These are phyloP conservation scores for Rhynchospora tenuis DNA, from an alignment of 176 grass and related monocot genomes.

Conservation along the genomic window DNA sequence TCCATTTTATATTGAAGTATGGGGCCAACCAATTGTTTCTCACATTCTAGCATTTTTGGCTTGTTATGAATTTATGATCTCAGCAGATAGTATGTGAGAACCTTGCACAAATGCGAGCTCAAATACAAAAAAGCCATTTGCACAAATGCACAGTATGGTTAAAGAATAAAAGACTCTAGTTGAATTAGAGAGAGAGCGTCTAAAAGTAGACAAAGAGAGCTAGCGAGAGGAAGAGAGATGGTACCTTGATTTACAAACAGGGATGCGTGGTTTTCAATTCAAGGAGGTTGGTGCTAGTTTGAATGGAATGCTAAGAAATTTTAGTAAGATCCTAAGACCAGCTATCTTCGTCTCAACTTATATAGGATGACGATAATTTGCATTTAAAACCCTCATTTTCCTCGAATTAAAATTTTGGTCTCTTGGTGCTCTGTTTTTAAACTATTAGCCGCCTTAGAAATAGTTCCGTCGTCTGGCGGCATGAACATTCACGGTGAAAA, in stretches of 20 bases:
- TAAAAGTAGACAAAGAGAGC: neutral
- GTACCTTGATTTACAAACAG: slow-evolving; percentile 8
- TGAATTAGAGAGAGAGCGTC: neutral
- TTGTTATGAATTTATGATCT: neutral
- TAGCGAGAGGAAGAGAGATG: neutral
- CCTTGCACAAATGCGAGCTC: neutral
- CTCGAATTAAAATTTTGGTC: neutral
- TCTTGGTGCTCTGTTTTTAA: neutral
- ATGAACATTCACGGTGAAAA: neutral
- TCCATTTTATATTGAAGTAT: too few relatives aligned
- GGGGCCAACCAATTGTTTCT: too few relatives aligned
- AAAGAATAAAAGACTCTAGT: neutral
- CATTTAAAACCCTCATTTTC: neutral
- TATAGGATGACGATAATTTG: neutral
- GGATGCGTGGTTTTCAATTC: neutral
- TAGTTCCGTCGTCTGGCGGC: slow-evolving; percentile 6
- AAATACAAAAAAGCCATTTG: neutral
- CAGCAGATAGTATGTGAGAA: neutral
- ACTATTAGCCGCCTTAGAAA: neutral
- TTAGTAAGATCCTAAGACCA: neutral
- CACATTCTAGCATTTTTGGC: neutral
- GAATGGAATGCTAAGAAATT: neutral
- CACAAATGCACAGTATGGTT: neutral
- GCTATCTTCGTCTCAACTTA: neutral
- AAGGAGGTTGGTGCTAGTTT: slow-evolving; percentile 10